phyloP scores from a whole-genome alignment of 495 filamentous ascomycete genomes.

The Penicillium turbatum region DNA sequence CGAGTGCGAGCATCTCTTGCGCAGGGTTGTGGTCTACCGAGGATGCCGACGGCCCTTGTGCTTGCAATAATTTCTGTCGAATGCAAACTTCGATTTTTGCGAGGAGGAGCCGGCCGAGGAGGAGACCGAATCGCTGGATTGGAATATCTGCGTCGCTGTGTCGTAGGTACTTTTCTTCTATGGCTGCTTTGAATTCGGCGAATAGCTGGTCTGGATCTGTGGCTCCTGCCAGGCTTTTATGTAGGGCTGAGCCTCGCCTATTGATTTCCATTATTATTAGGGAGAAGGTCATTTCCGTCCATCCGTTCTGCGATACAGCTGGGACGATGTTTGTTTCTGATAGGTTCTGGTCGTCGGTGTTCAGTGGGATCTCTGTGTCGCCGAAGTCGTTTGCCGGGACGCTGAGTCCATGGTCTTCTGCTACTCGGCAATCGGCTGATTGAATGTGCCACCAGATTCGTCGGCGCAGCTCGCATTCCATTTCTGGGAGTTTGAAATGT shows the following conservation, averaged over 20 bases:
- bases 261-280: slow-evolving; percentile 36
- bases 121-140: slow-evolving; percentile 26
- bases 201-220: slow-evolving; percentile 14
- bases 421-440: slow-evolving; percentile 30
- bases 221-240: background rate
- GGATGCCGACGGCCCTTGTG: slow-evolving; percentile 1
- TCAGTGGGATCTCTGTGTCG: slow-evolving; percentile 27
- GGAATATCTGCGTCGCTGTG: slow-evolving; percentile 30
- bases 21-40: slow-evolving; percentile 5
- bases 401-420: slow-evolving; percentile 36
- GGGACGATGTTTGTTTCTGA: background rate
- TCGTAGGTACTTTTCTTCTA: slow-evolving; percentile 24
- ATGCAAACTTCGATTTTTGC: slow-evolving; percentile 25
- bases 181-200: slow-evolving; percentile 14
- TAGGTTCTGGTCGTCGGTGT: slow-evolving; percentile 29
- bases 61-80: slow-evolving; percentile 22
- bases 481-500: slow-evolving; percentile 32
- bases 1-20: slow-evolving; percentile 15
- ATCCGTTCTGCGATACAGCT: slow-evolving; percentile 8
- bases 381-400: slow-evolving; percentile 19
- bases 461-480: slow-evolving; percentile 42
- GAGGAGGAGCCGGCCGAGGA: slow-evolving; percentile 23
- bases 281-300: slow-evolving; percentile 30
- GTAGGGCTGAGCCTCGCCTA: slow-evolving; percentile 6
- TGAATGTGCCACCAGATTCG: slow-evolving; percentile 43